These are phyloP conservation scores for Cadophora luteo-olivacea DNA, from an alignment of 2,329 filamentous ascomycete species.

Conservation along the genomic window DNA sequence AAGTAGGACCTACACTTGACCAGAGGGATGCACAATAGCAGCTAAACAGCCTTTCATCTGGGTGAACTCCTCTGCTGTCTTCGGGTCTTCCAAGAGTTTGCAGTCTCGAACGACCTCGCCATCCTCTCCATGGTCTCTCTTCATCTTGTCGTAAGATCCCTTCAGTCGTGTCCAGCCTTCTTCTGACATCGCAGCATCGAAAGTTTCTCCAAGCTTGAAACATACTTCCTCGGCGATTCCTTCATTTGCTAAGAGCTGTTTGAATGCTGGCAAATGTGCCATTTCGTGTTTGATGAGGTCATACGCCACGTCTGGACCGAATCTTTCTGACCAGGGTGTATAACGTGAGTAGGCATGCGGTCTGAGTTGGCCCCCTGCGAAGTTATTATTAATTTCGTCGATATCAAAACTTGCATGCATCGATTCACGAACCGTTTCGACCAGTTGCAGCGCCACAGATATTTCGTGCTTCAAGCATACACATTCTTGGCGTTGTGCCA, in stretches of 20 bases:
- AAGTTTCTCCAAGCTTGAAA: constrained; percentile 1
- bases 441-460: background rate
- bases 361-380: background rate
- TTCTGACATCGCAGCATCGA: constrained; percentile 1
- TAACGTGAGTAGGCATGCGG: background rate
- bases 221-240: background rate
- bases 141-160: background rate
- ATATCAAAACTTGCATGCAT: background rate
- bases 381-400: background rate
- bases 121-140: constrained; percentile 1
- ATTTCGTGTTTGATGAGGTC: background rate
- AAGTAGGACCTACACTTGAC: background rate
- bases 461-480: background rate
- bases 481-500: background rate
- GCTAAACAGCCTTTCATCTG: constrained; percentile 6
- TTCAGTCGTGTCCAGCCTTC: background rate
- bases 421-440: background rate
- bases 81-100: background rate
- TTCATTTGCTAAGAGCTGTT: background rate
- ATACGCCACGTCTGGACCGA: background rate
- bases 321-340: background rate
- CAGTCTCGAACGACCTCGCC: constrained; percentile 1
- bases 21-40: background rate
- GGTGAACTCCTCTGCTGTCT: background rate
- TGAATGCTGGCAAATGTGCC: background rate